phyloP scores from a whole-genome alignment of 331 rosid genomes.

The Spiraea crenata region DNA sequence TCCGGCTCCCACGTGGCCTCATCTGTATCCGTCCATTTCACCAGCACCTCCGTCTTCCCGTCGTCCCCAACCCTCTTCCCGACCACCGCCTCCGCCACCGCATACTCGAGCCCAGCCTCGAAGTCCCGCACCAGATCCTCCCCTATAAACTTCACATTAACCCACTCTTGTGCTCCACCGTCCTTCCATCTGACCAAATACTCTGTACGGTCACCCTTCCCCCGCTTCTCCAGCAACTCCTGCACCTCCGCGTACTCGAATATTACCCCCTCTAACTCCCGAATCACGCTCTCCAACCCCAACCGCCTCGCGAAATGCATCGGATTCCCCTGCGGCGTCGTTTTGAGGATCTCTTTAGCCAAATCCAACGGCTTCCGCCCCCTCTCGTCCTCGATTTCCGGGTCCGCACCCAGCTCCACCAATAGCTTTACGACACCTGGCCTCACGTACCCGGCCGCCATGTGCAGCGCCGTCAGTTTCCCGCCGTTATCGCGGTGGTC shows the following conservation, averaged over 20 bases:
- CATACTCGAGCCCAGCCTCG: constrained; percentile 83
- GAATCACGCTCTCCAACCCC: constrained; percentile 54
- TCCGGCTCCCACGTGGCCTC: constrained; percentile 94
- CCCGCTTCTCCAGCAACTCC: constrained; percentile 66
- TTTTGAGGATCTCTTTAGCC: constrained; percentile 54
- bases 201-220: constrained; percentile 69
- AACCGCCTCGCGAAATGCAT: constrained; percentile 67
- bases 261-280: constrained; percentile 50
- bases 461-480: constrained; percentile 63
- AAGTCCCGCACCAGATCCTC: constrained; percentile 72
- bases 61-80: constrained; percentile 72
- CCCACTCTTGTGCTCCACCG: constrained; percentile 71
- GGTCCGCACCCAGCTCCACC: constrained; percentile 64
- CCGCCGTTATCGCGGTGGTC: constrained; percentile 59
- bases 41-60: constrained; percentile 54
- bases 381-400: constrained; percentile 49
- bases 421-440: constrained; percentile 62
- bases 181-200: constrained; percentile 85
- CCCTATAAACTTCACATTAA: constrained; percentile 56
- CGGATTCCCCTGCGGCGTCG: constrained; percentile 76
- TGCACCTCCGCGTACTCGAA: constrained; percentile 82
- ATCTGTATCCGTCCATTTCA: constrained; percentile 75
- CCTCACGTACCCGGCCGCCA: constrained; percentile 75
- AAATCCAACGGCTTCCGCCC: constrained; percentile 62
- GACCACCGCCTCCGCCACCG: constrained; percentile 75